Conservation (phyloP, 768 basidiomycete genomes). For the Boletales sp. region DNA sequence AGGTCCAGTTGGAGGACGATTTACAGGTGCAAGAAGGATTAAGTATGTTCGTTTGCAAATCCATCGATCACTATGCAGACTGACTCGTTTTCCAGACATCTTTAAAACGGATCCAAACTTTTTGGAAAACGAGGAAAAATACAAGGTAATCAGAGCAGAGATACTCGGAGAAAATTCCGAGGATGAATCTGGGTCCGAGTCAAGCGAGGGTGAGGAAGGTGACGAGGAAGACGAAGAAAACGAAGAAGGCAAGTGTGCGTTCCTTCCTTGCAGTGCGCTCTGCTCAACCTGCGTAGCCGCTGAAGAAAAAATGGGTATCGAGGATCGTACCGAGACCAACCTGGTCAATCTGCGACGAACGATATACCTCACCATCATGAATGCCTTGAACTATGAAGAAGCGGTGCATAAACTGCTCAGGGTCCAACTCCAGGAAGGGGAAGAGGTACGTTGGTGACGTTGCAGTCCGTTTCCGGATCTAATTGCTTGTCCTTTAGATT, state of each 20-base stretch:
- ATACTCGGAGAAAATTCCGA: slow-evolving; percentile 89
- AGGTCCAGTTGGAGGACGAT: slow-evolving; percentile 89
- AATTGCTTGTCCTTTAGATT: slow-evolving; percentile 49
- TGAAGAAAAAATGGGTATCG: slow-evolving; percentile 83
- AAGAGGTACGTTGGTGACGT: slow-evolving; percentile 64
- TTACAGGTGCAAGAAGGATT: slow-evolving; percentile 91
- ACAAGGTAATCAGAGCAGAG: slow-evolving; percentile 86
- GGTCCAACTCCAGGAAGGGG: slow-evolving; percentile 84
- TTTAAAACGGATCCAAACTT: slow-evolving; percentile 93
- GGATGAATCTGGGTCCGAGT: slow-evolving; percentile 62
- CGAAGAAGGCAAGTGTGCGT: slow-evolving; percentile 36
- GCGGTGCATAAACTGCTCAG: slow-evolving; percentile 97
- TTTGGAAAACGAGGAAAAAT: slow-evolving; percentile 90
- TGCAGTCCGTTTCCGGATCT: background rate
- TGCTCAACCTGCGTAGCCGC: slow-evolving; percentile 42
- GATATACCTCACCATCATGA: slow-evolving; percentile 99
- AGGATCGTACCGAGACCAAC: slow-evolving; percentile 94
- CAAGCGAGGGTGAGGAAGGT: slow-evolving; percentile 64
- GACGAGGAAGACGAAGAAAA: slow-evolving; percentile 46
- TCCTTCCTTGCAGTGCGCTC: slow-evolving; percentile 21
- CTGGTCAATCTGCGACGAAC: slow-evolving; percentile 89
- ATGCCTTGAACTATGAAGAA: slow-evolving; percentile 96
- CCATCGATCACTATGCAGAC: background rate
- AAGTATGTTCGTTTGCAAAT: slow-evolving; percentile 53
- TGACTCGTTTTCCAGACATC: slow-evolving; percentile 56